A percentile compares a stretch with the other conserved stretches of the same genome.
Evolutionary conservation across 2,329 filamentous ascomycete species (phyloP).

Genomic region (Fusarium praegraminearum): DNA sequence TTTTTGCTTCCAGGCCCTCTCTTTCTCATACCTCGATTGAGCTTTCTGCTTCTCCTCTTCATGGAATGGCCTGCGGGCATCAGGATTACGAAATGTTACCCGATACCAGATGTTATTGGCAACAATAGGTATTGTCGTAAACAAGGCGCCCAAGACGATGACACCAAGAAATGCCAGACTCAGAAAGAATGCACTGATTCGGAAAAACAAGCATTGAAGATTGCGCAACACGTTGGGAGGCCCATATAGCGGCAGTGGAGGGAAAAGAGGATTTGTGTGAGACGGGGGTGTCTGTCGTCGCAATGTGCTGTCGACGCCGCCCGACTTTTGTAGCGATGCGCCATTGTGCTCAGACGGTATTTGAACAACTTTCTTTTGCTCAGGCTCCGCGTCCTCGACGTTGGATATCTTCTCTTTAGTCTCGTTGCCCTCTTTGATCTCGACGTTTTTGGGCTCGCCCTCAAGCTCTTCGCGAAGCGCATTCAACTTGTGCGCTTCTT

Average conservation of each 20-base stretch:
- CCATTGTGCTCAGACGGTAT: constrained; percentile 50
- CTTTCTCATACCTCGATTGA: constrained; percentile 66
- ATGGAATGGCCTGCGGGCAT: constrained; percentile 74
- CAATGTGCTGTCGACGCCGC: constrained; percentile 59
- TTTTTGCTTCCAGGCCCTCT: constrained; percentile 71
- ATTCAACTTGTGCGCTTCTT: constrained; percentile 79
- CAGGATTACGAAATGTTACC: constrained; percentile 69
- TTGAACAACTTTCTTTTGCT: constrained; percentile 43
- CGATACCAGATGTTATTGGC: constrained; percentile 63
- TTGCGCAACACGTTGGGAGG: constrained; percentile 75
- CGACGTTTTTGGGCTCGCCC: constrained; percentile 45
- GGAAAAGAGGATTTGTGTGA: constrained; percentile 84
- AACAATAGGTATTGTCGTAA: constrained; percentile 71
- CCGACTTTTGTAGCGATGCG: constrained; percentile 56
- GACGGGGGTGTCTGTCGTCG: constrained; percentile 69
- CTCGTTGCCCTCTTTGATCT: constrained; percentile 45
- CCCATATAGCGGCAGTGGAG: constrained; percentile 84
- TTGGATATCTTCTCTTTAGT: constrained; percentile 46
- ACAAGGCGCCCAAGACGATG: constrained; percentile 79
- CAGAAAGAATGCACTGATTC: constrained; percentile 76
- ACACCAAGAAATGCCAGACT: constrained; percentile 81
- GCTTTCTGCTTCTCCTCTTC: constrained; percentile 76
- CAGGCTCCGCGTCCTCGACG: constrained; percentile 50
- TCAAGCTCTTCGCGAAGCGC: constrained; percentile 64
- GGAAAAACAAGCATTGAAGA: constrained; percentile 74